Evolutionary conservation across 164 flowering plant species (phyloP), one percentile per base, ranked within the genome.

Genomic region (Euptelea pleiosperma): DNA sequence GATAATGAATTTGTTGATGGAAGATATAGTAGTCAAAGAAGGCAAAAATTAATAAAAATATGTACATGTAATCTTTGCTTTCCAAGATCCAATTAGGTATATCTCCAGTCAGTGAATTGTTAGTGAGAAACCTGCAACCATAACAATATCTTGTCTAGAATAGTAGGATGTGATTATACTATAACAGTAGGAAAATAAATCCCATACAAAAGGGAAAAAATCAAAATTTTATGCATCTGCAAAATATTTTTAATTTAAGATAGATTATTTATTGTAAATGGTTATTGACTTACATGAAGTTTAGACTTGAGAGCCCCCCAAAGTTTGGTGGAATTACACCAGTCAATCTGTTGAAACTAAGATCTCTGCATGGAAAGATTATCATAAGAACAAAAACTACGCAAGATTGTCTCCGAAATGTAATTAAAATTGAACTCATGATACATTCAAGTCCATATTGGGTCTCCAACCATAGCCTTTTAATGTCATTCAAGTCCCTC

Each of bases 71-170:
- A 0, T 53, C 0, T 3, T 60, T 58, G 70, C 62, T 80, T 21
- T 29, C 18, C 40, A 64, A 14, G 52, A 83, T 59, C 85, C 87
- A 86, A 34, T 21, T 12, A 2, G 88, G 84, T 31, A 86, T 39
- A 26, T 47, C 49, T 60, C 92, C 98, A 42, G 70, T 80, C 44
- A 89, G 57, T 30, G 70, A 79, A 70, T 91, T 88, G 63, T 77
- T 75, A 19, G 77, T 74, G 66, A 91, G 77, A 66, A 73, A 82
- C 82, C 98, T 91, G 45, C 63, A 81, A 28, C 7, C 48, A 34
- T 15, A 12, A 42, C 34, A 55, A 21, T 5, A 15, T 28, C 16
- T 35, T 21, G 45, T 56, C 41, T 25, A 29, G 3, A 14, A 40
- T 26, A 16, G 11, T 26, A 28, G n/a, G n/a, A n/a, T n/a, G n/a